phyloP scores from a whole-genome alignment of 108 stramenopile species.

The Fragilariopsis cylindrus region DNA sequence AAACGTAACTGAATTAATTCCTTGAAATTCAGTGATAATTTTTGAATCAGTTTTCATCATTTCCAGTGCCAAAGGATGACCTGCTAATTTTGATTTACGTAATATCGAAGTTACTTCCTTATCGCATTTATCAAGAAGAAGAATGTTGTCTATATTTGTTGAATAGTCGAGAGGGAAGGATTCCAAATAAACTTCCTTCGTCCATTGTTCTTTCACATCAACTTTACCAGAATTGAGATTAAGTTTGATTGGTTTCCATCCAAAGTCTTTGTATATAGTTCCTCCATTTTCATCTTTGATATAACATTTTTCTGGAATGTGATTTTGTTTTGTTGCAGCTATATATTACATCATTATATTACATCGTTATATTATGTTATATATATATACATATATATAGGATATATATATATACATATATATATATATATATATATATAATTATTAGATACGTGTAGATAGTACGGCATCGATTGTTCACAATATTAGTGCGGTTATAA shows the following conservation, averaged over 20 bases:
- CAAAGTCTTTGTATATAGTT: slow-evolving; percentile 25
- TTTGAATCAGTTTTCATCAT: slow-evolving; percentile 28
- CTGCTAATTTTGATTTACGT: slow-evolving; percentile 22
- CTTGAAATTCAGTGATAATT: slow-evolving; percentile 31
- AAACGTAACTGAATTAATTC: slow-evolving; percentile 22
- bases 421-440: too few relatives aligned
- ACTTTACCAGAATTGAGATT: slow-evolving; percentile 25
- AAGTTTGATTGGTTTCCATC: slow-evolving; percentile 35
- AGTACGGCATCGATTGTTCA: too few relatives aligned
- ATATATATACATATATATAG: too few relatives aligned
- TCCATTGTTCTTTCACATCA: slow-evolving; percentile 26
- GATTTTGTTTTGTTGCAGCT: slow-evolving; percentile 15
- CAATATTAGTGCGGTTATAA: too few relatives aligned
- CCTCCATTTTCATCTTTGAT: slow-evolving; percentile 33
- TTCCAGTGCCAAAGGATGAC: slow-evolving; percentile 30
- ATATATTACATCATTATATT: too few relatives aligned
- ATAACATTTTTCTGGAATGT: slow-evolving; percentile 18
- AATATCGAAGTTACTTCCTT: slow-evolving; percentile 19
- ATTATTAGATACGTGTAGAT: too few relatives aligned
- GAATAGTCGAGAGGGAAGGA: slow-evolving; percentile 28
- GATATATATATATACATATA: too few relatives aligned
- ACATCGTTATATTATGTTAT: too few relatives aligned
- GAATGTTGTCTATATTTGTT: slow-evolving; percentile 17
- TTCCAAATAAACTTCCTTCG: slow-evolving; percentile 28
- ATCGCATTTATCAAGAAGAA: slow-evolving; percentile 19